phyloP scores from a whole-genome alignment of 768 basidiomycete genomes.

The Tephrocybe sp. region DNA sequence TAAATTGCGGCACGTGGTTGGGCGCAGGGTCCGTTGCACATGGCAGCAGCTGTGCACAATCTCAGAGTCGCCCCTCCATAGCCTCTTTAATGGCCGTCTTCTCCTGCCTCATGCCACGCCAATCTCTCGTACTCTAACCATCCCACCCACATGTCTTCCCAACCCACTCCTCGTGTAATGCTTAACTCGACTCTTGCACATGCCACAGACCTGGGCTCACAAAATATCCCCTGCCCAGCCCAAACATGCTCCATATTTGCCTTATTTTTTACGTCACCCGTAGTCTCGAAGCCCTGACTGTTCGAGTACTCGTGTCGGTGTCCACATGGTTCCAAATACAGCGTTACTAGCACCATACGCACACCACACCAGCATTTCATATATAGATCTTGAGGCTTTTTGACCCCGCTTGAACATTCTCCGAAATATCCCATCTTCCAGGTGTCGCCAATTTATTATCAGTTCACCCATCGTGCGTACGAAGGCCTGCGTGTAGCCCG shows the following conservation, averaged over 20 bases:
- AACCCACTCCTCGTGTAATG: neutral
- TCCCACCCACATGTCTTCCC: neutral
- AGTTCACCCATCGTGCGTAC: slow-evolving; percentile 1
- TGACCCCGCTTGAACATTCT: neutral
- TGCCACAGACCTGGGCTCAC: neutral
- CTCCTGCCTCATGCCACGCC: slow-evolving; percentile 11
- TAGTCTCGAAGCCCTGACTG: neutral
- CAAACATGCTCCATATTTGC: neutral
- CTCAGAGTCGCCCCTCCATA: slow-evolving; percentile 7
- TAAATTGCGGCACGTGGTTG: slow-evolving; percentile 19
- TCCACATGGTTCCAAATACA: slow-evolving; percentile 2
- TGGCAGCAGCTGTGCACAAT: slow-evolving; percentile 14
- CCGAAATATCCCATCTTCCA: too few relatives aligned
- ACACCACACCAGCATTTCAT: neutral
- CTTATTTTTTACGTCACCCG: slow-evolving; percentile 10
- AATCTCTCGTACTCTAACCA: slow-evolving; percentile 7
- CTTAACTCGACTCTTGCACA: neutral
- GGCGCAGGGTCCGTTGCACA: slow-evolving; percentile 18
- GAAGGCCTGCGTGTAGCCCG: neutral
- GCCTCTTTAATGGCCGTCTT: slow-evolving; percentile 18
- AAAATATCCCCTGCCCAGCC: slow-evolving; percentile 5
- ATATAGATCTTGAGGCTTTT: neutral
- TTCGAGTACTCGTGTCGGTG: slow-evolving; percentile 3
- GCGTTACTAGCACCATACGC: neutral
- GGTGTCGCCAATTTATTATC: too few relatives aligned